Evolutionary conservation across 768 basidiomycete species (phyloP), one percentile per base, ranked within the genome.

Genomic region (Phaeotremella fagi): DNA sequence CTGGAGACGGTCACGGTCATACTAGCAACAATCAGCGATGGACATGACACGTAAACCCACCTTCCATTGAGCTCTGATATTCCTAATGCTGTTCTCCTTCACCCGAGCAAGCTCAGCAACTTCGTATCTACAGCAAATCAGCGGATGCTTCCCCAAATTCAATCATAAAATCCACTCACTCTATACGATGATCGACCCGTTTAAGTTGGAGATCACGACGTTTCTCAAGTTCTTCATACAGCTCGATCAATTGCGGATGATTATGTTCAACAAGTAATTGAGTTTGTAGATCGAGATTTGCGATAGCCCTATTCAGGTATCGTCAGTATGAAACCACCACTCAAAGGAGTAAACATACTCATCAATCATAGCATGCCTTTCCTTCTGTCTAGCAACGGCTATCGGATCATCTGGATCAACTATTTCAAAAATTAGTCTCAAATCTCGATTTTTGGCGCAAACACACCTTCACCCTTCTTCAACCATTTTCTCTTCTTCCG

Each of bases 381-480:
- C 64, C 33, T 47, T 50, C 38, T 63, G 68, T 22, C 50, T 38
- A 6, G 64, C 68, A 4, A 66, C 62, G 3, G 64, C 68, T 4
- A 61, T 48, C 4, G 50, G 52, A 50, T 66, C 68, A 31, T 70
- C 65, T 1, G 68, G 68, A 48, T 70, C 68, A 28, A 70, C 68
- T 70, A 23, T 16, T n/a, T 15, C 31, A 16, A 35, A 41, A 37
- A 22, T 7, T 50, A 28, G 23, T 11, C 9, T 26, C 42, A 29
- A 27, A 11, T 1, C 29, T 1, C 1, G 43, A 18, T 36, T n/a
- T 14, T 20, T 12, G 5, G 20, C 33, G n/a, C 27, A 36, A 11
- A 53, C 60, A 52, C 55, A 65, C 63, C 57, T 55, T 63, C 58
- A 18, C 64, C 60, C 43, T 57, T 59, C 49, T 61, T 61, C 47